phyloP scores from a whole-genome alignment of 2,329 filamentous ascomycete species.

The Fusarium euwallaceae region DNA sequence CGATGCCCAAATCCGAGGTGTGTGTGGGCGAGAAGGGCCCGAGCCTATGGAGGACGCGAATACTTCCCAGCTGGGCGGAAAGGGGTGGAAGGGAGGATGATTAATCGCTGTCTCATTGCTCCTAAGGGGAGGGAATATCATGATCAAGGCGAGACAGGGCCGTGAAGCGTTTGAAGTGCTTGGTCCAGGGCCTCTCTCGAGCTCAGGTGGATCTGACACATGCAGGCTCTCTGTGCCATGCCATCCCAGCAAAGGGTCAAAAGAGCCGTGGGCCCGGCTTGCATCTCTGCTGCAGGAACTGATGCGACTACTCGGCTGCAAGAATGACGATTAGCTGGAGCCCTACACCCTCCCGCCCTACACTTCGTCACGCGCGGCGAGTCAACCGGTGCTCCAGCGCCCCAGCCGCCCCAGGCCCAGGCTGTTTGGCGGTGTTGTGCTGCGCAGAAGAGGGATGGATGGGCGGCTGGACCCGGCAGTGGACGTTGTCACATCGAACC shows the following conservation, averaged over 20 bases:
- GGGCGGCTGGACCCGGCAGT: slow-evolving; percentile 31
- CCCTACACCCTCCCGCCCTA: slow-evolving; percentile 35
- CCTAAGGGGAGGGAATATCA: slow-evolving; percentile 12
- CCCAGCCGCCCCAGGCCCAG: slow-evolving; percentile 15
- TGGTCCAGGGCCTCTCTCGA: slow-evolving; percentile 29
- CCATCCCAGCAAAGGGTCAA: not conserved
- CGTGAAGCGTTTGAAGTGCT: slow-evolving; percentile 31
- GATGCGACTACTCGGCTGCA: slow-evolving; percentile 29
- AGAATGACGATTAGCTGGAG: slow-evolving; percentile 34
- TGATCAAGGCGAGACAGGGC: slow-evolving; percentile 30
- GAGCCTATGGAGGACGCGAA: slow-evolving; percentile 27
- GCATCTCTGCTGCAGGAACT: slow-evolving; percentile 42
- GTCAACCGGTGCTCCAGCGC: slow-evolving; percentile 19
- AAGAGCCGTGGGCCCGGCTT: slow-evolving; percentile 23
- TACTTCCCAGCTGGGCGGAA: slow-evolving; percentile 22
- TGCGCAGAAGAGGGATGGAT: slow-evolving; percentile 16
- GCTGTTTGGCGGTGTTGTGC: slow-evolving; percentile 12
- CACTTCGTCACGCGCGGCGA: slow-evolving; percentile 33
- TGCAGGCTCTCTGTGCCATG: slow-evolving; percentile 38
- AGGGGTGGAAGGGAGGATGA: slow-evolving; percentile 17
- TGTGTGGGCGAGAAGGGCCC: slow-evolving; percentile 16
- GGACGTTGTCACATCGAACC: slow-evolving; percentile 15
- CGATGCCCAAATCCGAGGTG: slow-evolving; percentile 34
- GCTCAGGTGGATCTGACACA: slow-evolving; percentile 40
- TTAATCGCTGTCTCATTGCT: slow-evolving; percentile 15